Conservation (phyloP, 1,284 basidiomycete genomes). For the Laetiporus sulphureus region DNA sequence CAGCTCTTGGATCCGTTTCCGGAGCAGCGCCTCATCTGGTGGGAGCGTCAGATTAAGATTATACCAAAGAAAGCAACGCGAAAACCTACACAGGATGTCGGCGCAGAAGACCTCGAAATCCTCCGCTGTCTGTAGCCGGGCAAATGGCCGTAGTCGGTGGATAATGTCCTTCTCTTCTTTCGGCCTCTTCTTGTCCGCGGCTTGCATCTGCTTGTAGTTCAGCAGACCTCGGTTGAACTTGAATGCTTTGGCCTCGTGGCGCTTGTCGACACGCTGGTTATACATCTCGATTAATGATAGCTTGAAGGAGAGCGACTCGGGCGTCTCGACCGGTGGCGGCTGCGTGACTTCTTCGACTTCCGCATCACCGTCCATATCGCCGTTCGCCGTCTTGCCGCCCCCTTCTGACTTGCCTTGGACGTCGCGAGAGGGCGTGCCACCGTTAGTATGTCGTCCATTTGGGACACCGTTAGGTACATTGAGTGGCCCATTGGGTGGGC, state of each 20-base stretch:
- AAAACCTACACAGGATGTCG: conserved; percentile 76
- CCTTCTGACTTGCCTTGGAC: conserved; percentile 23
- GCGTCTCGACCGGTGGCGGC: conserved; percentile 77
- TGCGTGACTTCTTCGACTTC: conserved; percentile 55
- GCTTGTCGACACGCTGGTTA: conserved; percentile 85
- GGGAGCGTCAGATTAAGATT: neutral
- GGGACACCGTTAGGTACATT: conserved; percentile 36
- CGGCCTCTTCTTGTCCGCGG: conserved; percentile 82
- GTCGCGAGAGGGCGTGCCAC: conserved; percentile 20
- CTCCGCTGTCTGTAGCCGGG: conserved; percentile 85
- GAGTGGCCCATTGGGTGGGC: conserved; percentile 19
- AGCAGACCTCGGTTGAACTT: conserved; percentile 91
- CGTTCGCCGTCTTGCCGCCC: conserved; percentile 41
- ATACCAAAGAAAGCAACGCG: neutral
- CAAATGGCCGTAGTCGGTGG: conserved; percentile 87
- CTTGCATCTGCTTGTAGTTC: conserved; percentile 94
- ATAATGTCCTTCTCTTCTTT: conserved; percentile 92
- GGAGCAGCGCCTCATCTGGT: conserved; percentile 80
- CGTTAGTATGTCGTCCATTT: conserved; percentile 36
- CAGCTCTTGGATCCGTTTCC: conserved; percentile 83
- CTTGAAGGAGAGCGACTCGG: conserved; percentile 88
- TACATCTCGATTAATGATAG: conserved; percentile 90
- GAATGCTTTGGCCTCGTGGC: conserved; percentile 82
- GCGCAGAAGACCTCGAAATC: conserved; percentile 90
- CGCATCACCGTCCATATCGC: conserved; percentile 33